These are phyloP conservation scores for Claviceps digitariae DNA, from an alignment of 2,329 filamentous ascomycete species.

Conservation along the genomic window DNA sequence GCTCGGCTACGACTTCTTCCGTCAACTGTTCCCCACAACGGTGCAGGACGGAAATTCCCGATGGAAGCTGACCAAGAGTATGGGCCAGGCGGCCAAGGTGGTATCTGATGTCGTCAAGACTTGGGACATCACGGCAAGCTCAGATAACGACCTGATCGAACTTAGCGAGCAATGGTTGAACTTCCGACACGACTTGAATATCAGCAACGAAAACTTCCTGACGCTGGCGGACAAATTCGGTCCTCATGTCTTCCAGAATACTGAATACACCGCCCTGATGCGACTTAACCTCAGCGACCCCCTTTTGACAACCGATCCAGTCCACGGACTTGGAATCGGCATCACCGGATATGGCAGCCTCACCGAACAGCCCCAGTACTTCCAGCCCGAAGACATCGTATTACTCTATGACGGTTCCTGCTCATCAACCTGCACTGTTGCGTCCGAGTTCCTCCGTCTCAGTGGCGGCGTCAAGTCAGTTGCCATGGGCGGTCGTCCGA, in stretches of 20 bases:
- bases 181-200: constrained; percentile 35
- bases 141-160: constrained; percentile 17
- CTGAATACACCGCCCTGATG: constrained; percentile 40
- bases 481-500: constrained; percentile 36
- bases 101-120: constrained; percentile 28
- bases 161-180: constrained; percentile 38
- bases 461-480: constrained; percentile 38
- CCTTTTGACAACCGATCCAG: constrained; percentile 21
- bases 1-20: constrained; percentile 50
- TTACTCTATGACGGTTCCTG: constrained; percentile 47
- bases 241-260: constrained; percentile 28
- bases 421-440: constrained; percentile 43
- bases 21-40: constrained; percentile 34
- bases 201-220: constrained; percentile 34
- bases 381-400: constrained; percentile 43
- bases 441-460: constrained; percentile 38
- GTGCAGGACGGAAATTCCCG: constrained; percentile 22
- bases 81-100: constrained; percentile 29
- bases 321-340: constrained; percentile 7
- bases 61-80: constrained; percentile 27
- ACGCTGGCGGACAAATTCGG: constrained; percentile 32
- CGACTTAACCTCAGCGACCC: constrained; percentile 35
- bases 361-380: constrained; percentile 31
- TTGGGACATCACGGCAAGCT: constrained; percentile 28
- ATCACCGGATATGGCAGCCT: constrained; percentile 33